Evolutionary conservation across 192 early-diverging fungal species (phyloP).

Genomic region (Coemansia sp.): DNA sequence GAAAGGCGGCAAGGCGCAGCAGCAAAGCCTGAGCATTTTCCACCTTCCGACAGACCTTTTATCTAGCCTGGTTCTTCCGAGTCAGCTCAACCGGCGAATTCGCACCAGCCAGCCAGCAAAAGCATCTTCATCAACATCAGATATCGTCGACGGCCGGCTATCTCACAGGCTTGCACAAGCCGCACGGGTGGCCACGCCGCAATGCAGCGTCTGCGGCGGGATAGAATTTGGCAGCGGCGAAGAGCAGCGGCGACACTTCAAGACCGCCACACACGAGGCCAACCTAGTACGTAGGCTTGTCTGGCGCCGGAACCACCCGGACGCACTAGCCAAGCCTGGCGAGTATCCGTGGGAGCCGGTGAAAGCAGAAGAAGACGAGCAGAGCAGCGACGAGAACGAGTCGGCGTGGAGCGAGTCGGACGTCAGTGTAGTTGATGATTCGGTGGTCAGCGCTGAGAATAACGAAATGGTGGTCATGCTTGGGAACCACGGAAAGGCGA

Average conservation of each 20-base stretch:
- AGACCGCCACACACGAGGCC: slow-evolving; percentile 13
- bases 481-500: background rate
- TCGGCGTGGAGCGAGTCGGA: slow-evolving; percentile 19
- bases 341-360: slow-evolving; percentile 42
- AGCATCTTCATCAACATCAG: slow-evolving; percentile 23
- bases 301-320: slow-evolving; percentile 16
- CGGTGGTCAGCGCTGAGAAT: background rate
- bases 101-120: background rate
- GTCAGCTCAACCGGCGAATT: slow-evolving; percentile 1
- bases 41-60: slow-evolving; percentile 6
- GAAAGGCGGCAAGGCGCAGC: background rate
- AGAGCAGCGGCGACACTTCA: slow-evolving; percentile 36
- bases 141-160: background rate
- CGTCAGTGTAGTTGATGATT: slow-evolving; percentile 11
- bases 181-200: slow-evolving; percentile 21
- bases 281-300: slow-evolving; percentile 30
- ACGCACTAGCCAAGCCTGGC: background rate
- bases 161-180: slow-evolving; percentile 14
- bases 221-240: slow-evolving; percentile 25
- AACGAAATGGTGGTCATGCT: background rate
- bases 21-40: slow-evolving; percentile 7
- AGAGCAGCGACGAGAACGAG: background rate
- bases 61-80: background rate
- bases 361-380: background rate
- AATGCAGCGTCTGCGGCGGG: slow-evolving; percentile 43